Conservation (phyloP, 2,329 filamentous ascomycete species). For the Botrytis pseudocinerea region DNA sequence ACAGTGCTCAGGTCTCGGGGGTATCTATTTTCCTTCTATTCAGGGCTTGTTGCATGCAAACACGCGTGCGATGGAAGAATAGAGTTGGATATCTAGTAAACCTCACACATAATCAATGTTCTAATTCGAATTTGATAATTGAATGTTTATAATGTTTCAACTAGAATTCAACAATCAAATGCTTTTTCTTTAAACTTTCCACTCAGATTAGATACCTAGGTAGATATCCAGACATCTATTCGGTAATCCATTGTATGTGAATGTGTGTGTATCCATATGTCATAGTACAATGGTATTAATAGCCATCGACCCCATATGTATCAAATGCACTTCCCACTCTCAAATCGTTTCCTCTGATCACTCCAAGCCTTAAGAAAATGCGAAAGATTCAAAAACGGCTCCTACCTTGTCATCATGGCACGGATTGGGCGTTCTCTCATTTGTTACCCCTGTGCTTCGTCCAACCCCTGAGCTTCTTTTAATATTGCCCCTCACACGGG, state of each 20-base stretch:
- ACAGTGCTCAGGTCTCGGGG: conserved; percentile 21
- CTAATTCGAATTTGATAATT: neutral
- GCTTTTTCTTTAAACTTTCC: neutral
- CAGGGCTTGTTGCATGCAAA: neutral
- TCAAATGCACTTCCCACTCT: neutral
- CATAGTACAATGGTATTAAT: neutral
- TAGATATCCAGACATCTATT: neutral
- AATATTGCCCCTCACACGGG: conserved; percentile 12
- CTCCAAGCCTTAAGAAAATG: neutral
- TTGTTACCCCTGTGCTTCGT: neutral
- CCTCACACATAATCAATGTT: neutral
- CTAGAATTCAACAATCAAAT: neutral
- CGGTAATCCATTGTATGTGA: neutral
- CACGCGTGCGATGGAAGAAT: neutral
- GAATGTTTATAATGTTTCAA: neutral
- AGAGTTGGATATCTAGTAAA: neutral
- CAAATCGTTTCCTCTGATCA: neutral
- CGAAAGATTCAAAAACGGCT: neutral
- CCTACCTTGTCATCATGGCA: neutral
- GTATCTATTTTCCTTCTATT: neutral
- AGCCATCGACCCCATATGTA: neutral
- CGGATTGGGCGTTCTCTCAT: neutral
- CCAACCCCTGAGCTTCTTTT: neutral
- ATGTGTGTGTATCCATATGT: neutral
- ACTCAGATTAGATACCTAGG: neutral